These are phyloP conservation scores for Beauveria pseudobassiana DNA, from an alignment of 2,329 filamentous ascomycete species.

Conservation along the genomic window DNA sequence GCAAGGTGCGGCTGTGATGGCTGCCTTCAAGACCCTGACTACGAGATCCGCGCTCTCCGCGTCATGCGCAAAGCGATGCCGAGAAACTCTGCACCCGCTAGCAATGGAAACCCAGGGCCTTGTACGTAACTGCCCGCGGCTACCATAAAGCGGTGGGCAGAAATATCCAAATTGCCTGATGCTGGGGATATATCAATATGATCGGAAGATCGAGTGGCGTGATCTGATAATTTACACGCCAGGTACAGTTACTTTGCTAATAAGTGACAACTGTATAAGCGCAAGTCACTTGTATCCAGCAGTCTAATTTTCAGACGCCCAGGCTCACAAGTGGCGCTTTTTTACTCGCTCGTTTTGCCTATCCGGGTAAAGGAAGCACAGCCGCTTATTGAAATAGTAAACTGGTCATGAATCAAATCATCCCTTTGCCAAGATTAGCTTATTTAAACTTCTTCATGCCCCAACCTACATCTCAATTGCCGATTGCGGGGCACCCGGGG, in stretches of 20 bases:
- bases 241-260: neutral
- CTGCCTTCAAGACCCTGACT: neutral
- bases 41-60: neutral
- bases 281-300: no score
- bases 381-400: no score
- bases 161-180: neutral
- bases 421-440: neutral
- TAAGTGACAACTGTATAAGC: no score
- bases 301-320: no score
- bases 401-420: no score
- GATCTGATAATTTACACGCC: neutral
- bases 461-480: neutral
- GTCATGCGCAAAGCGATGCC: neutral
- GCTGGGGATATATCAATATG: neutral
- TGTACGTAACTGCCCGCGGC: neutral
- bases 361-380: neutral
- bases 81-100: neutral
- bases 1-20: conserved; percentile 7
- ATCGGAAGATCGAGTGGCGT: neutral
- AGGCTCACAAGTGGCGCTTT: no score
- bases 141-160: neutral
- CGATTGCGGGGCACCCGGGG: neutral
- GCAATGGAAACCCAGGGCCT: conserved; percentile 27
- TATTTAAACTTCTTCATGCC: neutral
- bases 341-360: no score